Conservation (phyloP, 495 filamentous ascomycete species). For the Neurospora terricola region DNA sequence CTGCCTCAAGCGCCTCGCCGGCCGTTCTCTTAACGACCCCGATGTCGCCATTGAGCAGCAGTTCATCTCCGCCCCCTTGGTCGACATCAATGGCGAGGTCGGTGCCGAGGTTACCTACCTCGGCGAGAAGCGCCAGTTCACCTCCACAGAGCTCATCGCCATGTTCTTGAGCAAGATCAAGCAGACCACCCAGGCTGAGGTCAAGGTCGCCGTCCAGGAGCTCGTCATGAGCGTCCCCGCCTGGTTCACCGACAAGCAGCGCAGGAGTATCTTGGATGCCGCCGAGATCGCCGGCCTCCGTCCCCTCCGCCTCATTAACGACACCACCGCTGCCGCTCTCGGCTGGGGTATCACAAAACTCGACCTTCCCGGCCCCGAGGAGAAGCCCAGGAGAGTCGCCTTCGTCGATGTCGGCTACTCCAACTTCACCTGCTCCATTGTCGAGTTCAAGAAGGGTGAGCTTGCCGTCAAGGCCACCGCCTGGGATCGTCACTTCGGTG, state of each 20-base stretch:
- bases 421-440: constrained; percentile 88
- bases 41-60: constrained; percentile 87
- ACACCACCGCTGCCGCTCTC: constrained; percentile 91
- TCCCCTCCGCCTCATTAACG: constrained; percentile 89
- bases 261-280: constrained; percentile 80
- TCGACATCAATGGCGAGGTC: constrained; percentile 87
- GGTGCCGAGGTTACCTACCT: constrained; percentile 91
- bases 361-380: constrained; percentile 78
- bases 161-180: constrained; percentile 96
- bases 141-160: constrained; percentile 78
- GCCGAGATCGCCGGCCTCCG: constrained; percentile 92
- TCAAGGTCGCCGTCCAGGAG: constrained; percentile 90
- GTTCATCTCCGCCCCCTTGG: constrained; percentile 76
- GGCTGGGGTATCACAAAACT: constrained; percentile 97
- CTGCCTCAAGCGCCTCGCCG: constrained; percentile 84
- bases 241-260: constrained; percentile 96
- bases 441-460: constrained; percentile 97
- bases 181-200: constrained; percentile 72
- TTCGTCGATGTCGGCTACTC: constrained; percentile 96
- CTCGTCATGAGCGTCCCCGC: constrained; percentile 88
- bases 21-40: constrained; percentile 76
- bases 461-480: constrained; percentile 87
- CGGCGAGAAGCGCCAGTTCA: constrained; percentile 89
- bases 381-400: constrained; percentile 85
- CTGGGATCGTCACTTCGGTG: constrained; percentile 93